phyloP scores from a whole-genome alignment of 257 asterid species.

The Lycium barbarum region DNA sequence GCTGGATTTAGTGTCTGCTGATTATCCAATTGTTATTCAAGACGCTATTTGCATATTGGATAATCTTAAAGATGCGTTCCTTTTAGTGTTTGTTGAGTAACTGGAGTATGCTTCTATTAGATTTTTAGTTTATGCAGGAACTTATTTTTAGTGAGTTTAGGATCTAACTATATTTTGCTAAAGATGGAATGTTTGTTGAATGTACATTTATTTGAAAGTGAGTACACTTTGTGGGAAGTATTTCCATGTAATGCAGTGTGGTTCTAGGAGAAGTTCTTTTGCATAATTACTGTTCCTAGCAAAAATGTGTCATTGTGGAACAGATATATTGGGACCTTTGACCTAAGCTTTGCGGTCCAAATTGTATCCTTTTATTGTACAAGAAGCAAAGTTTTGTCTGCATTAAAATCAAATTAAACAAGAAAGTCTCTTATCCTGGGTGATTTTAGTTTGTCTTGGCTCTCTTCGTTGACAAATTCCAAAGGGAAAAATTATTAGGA shows the following conservation, averaged over 20 bases:
- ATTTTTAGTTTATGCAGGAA: conserved; percentile 1
- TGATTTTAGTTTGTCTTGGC: conserved; percentile 10
- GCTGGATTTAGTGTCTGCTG: background rate
- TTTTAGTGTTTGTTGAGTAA: conserved; percentile 21
- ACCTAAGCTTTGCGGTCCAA: background rate
- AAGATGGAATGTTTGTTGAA: background rate
- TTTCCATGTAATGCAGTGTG: background rate
- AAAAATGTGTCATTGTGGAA: background rate
- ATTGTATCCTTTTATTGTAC: background rate
- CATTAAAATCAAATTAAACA: background rate
- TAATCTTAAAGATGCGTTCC: background rate
- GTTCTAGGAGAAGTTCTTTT: background rate
- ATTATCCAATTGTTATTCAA: background rate
- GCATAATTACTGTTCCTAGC: background rate
- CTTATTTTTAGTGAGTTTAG: background rate
- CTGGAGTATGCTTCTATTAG: background rate
- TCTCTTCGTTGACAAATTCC: background rate
- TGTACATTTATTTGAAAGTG: background rate
- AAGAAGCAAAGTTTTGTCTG: background rate
- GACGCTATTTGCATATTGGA: background rate
- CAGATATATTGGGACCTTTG: background rate
- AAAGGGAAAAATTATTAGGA: conserved; percentile 6
- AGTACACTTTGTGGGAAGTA: background rate
- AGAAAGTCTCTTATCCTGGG: background rate
- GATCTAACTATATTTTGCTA: background rate